Base-by-base conservation (phyloP, 176 grass and related monocot species). In the Paspalum vaginatum region DNA sequence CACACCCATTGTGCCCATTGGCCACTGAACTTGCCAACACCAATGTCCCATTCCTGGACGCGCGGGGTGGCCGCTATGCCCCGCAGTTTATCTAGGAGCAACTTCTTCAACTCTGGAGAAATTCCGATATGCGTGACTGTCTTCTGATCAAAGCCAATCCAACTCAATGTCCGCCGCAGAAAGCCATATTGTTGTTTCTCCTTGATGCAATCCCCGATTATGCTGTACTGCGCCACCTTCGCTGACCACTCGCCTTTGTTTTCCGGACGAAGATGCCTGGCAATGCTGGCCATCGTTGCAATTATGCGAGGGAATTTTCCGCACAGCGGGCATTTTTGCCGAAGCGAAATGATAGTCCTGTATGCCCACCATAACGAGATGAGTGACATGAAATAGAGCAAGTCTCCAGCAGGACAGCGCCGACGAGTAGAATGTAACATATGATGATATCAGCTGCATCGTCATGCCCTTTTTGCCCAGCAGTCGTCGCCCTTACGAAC, bases 361-460 rank as follows among this genome's bases (percentile, higher is more conserved):
- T 64, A 64, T 39, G 61, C 61, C 61, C 61, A 64, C 8, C 27
- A 64, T 17, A 27, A 64, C n/a, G 61, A 64, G 67, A 70, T 49
- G 41, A 70, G 49, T 24, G 67, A 70, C 67, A 70, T 49, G 67
- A 32, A 22, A 70, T 50, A 32, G 68, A 70, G 45, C 68, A 70
- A 17, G 25, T 27, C 45, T 70, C 68, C 2, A 70, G 45, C 9
- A 50, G 17, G 22, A 50, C 26, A 5, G 68, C 68, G 11, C 68
- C 68, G 8, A 70, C 45, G 26, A 70, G 44, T 27, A 70, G 45
- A 10, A 70, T 12, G 22, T 70, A 50, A 25, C 21, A 70, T 50
- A 70, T 70, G 24, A 70, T 50, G 25, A 70, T 6, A 50, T 70
- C 68, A 70, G 7, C 62, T 65, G 16, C 62, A 20, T n/a, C n/a